Base-by-base conservation (phyloP, 2,329 filamentous ascomycete genomes). In the Dactylellina haptotyla region DNA sequence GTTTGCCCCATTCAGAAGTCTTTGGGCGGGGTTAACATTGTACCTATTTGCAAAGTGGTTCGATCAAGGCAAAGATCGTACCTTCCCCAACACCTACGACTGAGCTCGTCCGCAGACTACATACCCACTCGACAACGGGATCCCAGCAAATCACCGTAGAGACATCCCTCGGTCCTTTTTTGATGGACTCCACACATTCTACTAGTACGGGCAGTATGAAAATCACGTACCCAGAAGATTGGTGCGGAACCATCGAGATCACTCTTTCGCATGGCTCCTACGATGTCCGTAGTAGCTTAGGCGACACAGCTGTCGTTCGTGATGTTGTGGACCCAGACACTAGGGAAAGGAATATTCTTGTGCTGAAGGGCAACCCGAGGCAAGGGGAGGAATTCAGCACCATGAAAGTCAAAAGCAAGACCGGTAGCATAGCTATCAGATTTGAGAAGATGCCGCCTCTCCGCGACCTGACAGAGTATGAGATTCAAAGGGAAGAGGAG, bases 301-400 rank as follows among this genome's bases (percentile, higher is more conserved):
- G 46, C 1, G 67, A 72, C 16, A 45, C 45, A 2, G 43, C 39
- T 0, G 46, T 72, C 4, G 67, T 72, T n/a, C 51, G 67, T 16
- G 67, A 72, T 32, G 20, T 72, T 9, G 67, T 72, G 9, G 53
- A 72, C 5, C 51, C 39, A 16, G 32, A 5, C 18, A 64, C 67
- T 8, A 46, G 46, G 12, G 67, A 59, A 28, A 51, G 67, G 8
- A 23, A 39, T 1, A 45, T 72, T 23, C 46, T 72, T 10, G 67
- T 59, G 18, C 30, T 72, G 20, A 72, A 64, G 37, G 67, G 67
- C 3, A 72, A 72, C 43, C 67, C 67, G n/a, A 58, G 34, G 16
- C 59, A 72, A 53, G 67, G 67, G 0, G 67, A 72, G 32, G 67
- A 72, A 16, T 72, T 64, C 18, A 72, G 67, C 26, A 72, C 67